phyloP scores from a whole-genome alignment of 148 eudicot species.

The Amaranthus hypochondriacus region DNA sequence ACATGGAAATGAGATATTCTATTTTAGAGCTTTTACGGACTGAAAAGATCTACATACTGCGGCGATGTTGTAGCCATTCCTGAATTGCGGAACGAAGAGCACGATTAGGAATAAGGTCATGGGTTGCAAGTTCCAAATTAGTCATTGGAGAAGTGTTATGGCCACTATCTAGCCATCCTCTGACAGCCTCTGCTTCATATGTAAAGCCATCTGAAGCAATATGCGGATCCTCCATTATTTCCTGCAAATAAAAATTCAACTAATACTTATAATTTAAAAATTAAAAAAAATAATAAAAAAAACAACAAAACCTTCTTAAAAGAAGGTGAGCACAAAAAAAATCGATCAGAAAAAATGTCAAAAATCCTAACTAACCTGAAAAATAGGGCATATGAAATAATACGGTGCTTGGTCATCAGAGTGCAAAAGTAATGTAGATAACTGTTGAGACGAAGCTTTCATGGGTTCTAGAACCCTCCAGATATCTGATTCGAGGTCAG shows the following conservation, averaged over 20 bases:
- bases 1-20: neutral
- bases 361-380: constrained; percentile 46
- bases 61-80: constrained; percentile 54
- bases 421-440: constrained; percentile 22
- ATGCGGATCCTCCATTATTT: constrained; percentile 79
- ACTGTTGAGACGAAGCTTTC: constrained; percentile 45
- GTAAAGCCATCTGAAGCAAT: constrained; percentile 85
- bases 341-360: neutral
- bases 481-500: constrained; percentile 62
- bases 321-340: neutral
- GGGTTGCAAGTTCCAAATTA: constrained; percentile 44
- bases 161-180: constrained; percentile 77
- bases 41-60: constrained; percentile 2
- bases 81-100: constrained; percentile 78
- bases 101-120: constrained; percentile 58
- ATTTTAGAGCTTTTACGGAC: neutral
- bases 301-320: neutral
- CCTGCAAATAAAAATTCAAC: constrained; percentile 38
- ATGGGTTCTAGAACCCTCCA: constrained; percentile 70
- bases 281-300: neutral
- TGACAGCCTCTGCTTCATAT: constrained; percentile 69
- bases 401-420: constrained; percentile 46
- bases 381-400: constrained; percentile 74
- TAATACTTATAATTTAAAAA: neutral
- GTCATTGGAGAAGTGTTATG: constrained; percentile 81